Conservation (phyloP, 371 early-diverging fungal species). For the Mucor saturninus region DNA sequence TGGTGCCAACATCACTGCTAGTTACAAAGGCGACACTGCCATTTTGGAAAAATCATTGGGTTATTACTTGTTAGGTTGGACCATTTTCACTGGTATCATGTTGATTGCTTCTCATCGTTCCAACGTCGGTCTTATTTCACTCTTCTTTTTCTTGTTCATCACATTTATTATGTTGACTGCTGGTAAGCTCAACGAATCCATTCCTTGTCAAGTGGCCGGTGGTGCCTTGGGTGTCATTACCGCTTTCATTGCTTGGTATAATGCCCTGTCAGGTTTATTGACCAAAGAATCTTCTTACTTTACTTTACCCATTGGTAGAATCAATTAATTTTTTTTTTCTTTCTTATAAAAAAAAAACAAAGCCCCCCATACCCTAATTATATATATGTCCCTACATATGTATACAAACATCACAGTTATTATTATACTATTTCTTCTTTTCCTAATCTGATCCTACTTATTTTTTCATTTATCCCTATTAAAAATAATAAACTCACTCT, state of each 20-base stretch:
- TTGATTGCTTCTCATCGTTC: constrained; percentile 72
- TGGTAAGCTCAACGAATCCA: constrained; percentile 42
- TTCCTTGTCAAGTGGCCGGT: constrained; percentile 52
- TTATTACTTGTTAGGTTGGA: constrained; percentile 74
- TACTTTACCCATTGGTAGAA: constrained; percentile 54
- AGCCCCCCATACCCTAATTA: no score
- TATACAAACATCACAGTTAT: no score
- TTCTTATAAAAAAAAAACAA: no score
- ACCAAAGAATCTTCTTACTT: constrained; percentile 63
- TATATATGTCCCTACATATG: no score
- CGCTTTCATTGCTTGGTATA: constrained; percentile 77
- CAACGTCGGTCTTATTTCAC: constrained; percentile 58
- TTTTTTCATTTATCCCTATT: no score
- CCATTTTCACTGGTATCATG: constrained; percentile 71
- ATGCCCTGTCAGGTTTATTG: constrained; percentile 67
- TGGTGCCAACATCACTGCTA: constrained; percentile 48
- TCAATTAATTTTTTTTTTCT: constrained; percentile 21
- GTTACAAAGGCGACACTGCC: constrained; percentile 46
- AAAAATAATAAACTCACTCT: no score
- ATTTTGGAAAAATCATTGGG: constrained; percentile 65
- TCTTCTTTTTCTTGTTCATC: constrained; percentile 69
- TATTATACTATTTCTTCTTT: no score
- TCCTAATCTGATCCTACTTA: no score
- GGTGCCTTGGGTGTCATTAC: constrained; percentile 73
- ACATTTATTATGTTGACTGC: constrained; percentile 71